Base-by-base conservation (phyloP, 192 early-diverging fungal species). In the Coemansia reversa region DNA sequence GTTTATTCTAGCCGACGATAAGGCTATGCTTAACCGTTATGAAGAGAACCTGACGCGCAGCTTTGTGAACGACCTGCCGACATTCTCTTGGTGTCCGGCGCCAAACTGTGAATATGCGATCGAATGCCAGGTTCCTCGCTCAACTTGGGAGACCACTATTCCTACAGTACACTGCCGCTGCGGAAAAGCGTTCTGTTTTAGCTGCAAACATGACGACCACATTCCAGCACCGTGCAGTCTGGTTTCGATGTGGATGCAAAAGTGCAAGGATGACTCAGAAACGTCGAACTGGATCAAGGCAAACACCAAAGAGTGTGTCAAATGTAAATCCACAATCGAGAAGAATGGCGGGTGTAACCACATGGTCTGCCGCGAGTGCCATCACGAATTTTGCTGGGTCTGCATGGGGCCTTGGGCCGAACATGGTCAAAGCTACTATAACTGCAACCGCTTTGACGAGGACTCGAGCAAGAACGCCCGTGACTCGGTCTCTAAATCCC, bases 271-370 rank as follows among this genome's bases (percentile, higher is more conserved):
- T 81, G 97, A 99, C 70, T 95, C 93, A 5, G 95, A 98, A 75
- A 98, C 96, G 16, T 89, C 95, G 22, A 97, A 98, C 76, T 98
- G 96, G 95, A 94, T 98, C 60, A 91, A 90, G 39, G 94, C 88
- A 20, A 86, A 94, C 79, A 94, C 92, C 32, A 96, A 98, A 74
- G 95, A 97, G 71, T 99, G 97, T 77, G 76, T 90, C 33, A 94
- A 94, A 76, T 99, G 97, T 81, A 84, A 87, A 61, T 87, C 93
- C 8, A 95, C 92, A 0, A 98, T 99, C 65, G 97, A 99, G 76
- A 99, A 99, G 85, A 99, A 99, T 74, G 97, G 97, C 53, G 97
- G 97, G 8, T 99, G 97, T 84, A 99, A 98, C 78, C 97, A 99
- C 70, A 99, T 99, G 97, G 96, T 94, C 0, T 99, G 97, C 82